Evolutionary conservation across 2,329 filamentous ascomycete species (phyloP).

Genomic region (Exophiala spinifera): DNA sequence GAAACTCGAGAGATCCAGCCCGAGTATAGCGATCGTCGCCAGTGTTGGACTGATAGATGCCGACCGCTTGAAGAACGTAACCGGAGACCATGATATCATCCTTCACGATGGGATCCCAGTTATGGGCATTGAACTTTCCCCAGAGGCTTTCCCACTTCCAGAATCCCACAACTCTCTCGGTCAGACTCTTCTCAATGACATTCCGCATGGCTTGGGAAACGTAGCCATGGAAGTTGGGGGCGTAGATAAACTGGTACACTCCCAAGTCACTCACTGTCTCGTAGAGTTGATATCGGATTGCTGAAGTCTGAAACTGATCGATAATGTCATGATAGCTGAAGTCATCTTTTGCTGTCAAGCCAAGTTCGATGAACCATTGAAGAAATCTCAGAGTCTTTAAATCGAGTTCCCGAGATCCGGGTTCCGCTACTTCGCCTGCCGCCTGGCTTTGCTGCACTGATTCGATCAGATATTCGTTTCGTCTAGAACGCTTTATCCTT

Average conservation of each 20-base stretch:
- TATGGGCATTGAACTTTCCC: conserved; percentile 21
- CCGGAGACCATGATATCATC: conserved; percentile 24
- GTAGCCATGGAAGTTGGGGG: conserved; percentile 22
- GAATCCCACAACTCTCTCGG: conserved; percentile 17
- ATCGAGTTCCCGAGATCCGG: conserved; percentile 18
- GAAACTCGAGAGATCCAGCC: too few relatives aligned
- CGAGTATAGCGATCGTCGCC: conserved; percentile 19
- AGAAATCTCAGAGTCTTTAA: conserved; percentile 14
- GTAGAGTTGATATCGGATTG: conserved; percentile 23
- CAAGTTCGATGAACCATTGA: conserved; percentile 18
- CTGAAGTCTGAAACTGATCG: conserved; percentile 22
- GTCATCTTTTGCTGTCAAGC: conserved; percentile 16
- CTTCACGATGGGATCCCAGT: conserved; percentile 20
- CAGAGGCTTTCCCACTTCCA: conserved; percentile 22
- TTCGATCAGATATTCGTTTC: too few relatives aligned
- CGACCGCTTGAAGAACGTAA: conserved; percentile 17
- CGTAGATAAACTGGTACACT: too few relatives aligned
- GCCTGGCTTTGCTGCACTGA: too few relatives aligned
- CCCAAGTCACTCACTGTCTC: conserved; percentile 8
- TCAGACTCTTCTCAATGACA: conserved; percentile 18
- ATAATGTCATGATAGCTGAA: conserved; percentile 23
- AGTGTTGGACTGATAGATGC: conserved; percentile 19
- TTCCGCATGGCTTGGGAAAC: conserved; percentile 14
- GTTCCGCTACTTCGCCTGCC: too few relatives aligned
- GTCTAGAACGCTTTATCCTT: too few relatives aligned